Percentiles rank a stretch among this genome's conserved stretches.
Evolutionary conservation across 441 rosid species (phyloP).

Genomic region (Populus hybrid): DNA sequence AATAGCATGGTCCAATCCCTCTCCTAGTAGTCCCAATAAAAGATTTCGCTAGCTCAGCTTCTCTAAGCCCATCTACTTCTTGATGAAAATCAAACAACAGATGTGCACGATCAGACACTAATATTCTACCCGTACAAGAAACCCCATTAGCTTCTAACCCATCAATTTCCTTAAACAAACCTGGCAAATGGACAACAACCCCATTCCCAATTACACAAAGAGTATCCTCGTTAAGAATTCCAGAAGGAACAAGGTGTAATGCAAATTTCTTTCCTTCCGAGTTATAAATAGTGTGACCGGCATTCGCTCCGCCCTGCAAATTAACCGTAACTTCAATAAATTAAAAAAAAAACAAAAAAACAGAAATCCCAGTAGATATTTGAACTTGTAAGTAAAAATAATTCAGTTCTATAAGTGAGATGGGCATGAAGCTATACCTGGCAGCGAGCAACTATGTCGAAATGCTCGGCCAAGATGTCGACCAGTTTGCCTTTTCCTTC

Average conservation of each 20-base stretch:
- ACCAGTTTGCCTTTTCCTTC: constrained; percentile 99
- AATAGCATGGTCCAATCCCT: constrained; percentile 91
- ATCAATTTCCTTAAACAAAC: constrained; percentile 81
- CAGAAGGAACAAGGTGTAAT: constrained; percentile 93
- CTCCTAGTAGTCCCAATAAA: constrained; percentile 91
- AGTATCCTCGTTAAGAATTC: constrained; percentile 82
- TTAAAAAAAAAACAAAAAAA: neutral
- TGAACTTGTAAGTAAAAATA: neutral
- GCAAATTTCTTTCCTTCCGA: constrained; percentile 93
- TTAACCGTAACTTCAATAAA: neutral
- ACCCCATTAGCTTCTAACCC: constrained; percentile 80
- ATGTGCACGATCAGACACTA: constrained; percentile 96
- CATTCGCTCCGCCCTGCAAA: constrained; percentile 91
- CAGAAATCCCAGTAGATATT: neutral
- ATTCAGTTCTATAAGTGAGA: neutral
- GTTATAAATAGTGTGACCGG: constrained; percentile 98
- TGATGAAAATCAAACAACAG: constrained; percentile 91
- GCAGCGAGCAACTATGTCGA: constrained; percentile 94
- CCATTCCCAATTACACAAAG: constrained; percentile 93
- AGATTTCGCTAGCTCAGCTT: constrained; percentile 84
- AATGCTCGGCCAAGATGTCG: constrained; percentile 80
- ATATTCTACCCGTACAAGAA: constrained; percentile 77
- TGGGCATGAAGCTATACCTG: constrained; percentile 43
- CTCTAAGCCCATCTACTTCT: constrained; percentile 80
- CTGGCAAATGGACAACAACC: constrained; percentile 89